Conservation (phyloP, 1,139 yeast genomes). For the Yamadazyma songkhlaensis region DNA sequence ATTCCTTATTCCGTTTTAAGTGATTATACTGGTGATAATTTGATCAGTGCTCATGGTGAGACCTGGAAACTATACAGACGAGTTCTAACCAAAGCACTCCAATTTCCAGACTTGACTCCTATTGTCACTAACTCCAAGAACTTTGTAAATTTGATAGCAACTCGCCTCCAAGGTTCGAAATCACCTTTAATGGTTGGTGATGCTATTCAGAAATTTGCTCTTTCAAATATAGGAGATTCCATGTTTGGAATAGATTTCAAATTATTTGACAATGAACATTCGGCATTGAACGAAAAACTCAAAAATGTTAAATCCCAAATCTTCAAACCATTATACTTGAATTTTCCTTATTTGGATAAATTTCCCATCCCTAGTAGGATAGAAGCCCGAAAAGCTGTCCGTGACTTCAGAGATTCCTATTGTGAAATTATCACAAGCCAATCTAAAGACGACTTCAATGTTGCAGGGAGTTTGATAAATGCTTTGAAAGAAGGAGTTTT, state of each 20-base stretch:
- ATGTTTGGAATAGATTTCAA: conserved; percentile 49
- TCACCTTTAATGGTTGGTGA: conserved; percentile 30
- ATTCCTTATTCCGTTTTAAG: conserved; percentile 57
- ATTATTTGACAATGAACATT: conserved; percentile 21
- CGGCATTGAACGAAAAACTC: conserved; percentile 38
- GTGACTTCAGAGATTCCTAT: conserved; percentile 35
- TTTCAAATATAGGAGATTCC: conserved; percentile 52
- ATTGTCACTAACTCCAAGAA: conserved; percentile 8
- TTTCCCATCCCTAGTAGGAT: conserved; percentile 50
- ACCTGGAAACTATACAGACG: conserved; percentile 52
- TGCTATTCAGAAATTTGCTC: conserved; percentile 42
- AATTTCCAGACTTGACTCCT: conserved; percentile 38
- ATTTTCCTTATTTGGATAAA: conserved; percentile 52
- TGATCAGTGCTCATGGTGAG: conserved; percentile 58
- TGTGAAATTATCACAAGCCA: conserved; percentile 13
- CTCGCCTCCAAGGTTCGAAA: conserved; percentile 7
- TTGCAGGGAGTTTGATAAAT: conserved; percentile 30
- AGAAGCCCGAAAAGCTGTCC: conserved; percentile 43
- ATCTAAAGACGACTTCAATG: conserved; percentile 12
- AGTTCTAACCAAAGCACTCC: conserved; percentile 47
- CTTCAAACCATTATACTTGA: conserved; percentile 53
- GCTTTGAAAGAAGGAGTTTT: conserved; percentile 37
- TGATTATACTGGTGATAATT: conserved; percentile 59
- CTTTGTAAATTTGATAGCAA: conserved; percentile 11
- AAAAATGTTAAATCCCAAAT: conserved; percentile 50